phyloP scores from a whole-genome alignment of 2,329 filamentous ascomycete species.

The Fusarium mundagurra region DNA sequence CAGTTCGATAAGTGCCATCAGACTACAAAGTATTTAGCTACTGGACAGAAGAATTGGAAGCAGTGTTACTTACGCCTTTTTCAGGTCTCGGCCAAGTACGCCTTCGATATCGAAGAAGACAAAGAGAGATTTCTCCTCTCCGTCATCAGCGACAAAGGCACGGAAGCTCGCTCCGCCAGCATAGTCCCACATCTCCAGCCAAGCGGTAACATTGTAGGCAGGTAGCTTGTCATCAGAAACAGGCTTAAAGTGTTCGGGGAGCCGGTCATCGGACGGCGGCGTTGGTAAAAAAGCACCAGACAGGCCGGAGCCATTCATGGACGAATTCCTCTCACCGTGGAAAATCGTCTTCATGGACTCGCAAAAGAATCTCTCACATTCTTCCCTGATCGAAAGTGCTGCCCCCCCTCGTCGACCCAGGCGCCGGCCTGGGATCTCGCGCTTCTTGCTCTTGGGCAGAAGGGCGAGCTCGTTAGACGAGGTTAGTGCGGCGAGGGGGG shows the following conservation, averaged over 20 bases:
- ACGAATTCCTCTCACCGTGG: conserved; percentile 91
- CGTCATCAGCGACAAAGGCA: conserved; percentile 80
- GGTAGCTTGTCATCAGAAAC: conserved; percentile 41
- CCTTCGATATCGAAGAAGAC: conserved; percentile 82
- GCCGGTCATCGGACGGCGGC: conserved; percentile 62
- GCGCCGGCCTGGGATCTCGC: conserved; percentile 54
- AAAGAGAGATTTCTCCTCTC: conserved; percentile 79
- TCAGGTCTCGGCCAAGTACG: conserved; percentile 79
- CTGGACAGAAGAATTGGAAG: background rate
- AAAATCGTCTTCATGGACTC: conserved; percentile 93
- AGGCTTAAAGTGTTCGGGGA: conserved; percentile 50
- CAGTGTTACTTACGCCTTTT: conserved; percentile 76
- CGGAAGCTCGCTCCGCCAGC: conserved; percentile 84
- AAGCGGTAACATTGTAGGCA: conserved; percentile 62
- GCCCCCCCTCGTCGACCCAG: conserved; percentile 82
- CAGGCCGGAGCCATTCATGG: conserved; percentile 83
- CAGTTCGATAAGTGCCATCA: conserved; percentile 91
- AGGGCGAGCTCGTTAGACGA: conserved; percentile 74
- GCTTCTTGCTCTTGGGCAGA: conserved; percentile 64
- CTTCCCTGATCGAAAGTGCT: conserved; percentile 95
- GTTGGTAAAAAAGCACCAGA: conserved; percentile 74
- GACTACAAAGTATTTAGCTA: conserved; percentile 56
- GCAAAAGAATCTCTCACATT: conserved; percentile 99
- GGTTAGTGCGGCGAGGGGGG: conserved; percentile 83
- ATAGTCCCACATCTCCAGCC: conserved; percentile 88